Conservation (phyloP, 768 basidiomycete species). For the Paxillus involutus region DNA sequence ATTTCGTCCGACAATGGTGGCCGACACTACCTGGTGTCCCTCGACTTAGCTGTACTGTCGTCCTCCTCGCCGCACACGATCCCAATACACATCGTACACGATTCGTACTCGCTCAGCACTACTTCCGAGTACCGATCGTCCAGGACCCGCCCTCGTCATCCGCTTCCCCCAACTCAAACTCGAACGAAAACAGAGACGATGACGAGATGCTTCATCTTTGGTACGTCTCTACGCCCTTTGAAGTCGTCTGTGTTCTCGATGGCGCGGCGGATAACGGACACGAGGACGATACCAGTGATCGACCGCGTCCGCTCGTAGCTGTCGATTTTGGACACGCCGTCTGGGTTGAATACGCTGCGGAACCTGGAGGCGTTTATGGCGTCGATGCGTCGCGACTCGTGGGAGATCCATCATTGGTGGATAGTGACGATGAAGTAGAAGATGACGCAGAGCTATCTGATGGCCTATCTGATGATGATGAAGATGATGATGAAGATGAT, state of each 20-base stretch:
- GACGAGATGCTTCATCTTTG: slow-evolving; percentile 63
- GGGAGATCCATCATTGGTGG: slow-evolving; percentile 24
- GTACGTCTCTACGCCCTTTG: slow-evolving; percentile 72
- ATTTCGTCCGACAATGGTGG: slow-evolving; percentile 84
- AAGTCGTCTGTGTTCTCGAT: slow-evolving; percentile 67
- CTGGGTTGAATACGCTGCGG: slow-evolving; percentile 64
- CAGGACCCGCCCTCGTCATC: slow-evolving; percentile 13
- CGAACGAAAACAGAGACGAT: slow-evolving; percentile 33
- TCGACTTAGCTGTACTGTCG: slow-evolving; percentile 69
- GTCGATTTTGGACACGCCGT: slow-evolving; percentile 89
- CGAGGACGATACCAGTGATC: slow-evolving; percentile 37
- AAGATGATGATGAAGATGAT: background rate
- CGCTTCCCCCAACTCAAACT: background rate
- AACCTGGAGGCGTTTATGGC: slow-evolving; percentile 27
- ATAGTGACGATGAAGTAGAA: slow-evolving; percentile 30
- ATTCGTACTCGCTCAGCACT: slow-evolving; percentile 73
- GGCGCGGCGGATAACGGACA: slow-evolving; percentile 28
- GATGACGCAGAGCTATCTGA: slow-evolving; percentile 16
- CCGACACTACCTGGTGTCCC: slow-evolving; percentile 64
- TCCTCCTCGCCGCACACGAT: slow-evolving; percentile 64
- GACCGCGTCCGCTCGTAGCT: slow-evolving; percentile 70
- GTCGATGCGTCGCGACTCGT: slow-evolving; percentile 29
- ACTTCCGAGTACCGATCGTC: slow-evolving; percentile 67
- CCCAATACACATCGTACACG: slow-evolving; percentile 56
- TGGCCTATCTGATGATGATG: slow-evolving; percentile 7